Evolutionary conservation across 2,329 filamentous ascomycete species (phyloP).

Genomic region (Neoscytalidium dimidiatum): DNA sequence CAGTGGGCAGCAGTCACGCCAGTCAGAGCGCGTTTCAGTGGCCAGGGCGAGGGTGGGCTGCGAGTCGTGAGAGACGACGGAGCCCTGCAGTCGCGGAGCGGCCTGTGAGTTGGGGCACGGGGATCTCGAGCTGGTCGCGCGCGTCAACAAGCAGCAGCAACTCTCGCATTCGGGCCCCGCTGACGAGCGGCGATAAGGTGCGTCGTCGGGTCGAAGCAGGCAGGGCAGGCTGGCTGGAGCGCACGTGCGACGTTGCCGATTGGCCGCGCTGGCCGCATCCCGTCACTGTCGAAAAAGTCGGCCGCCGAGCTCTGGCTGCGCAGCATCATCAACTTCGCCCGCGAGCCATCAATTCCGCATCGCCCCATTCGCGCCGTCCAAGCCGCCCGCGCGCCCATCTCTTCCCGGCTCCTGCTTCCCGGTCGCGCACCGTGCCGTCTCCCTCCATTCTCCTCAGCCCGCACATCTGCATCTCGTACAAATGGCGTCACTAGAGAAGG

Average conservation of each 20-base stretch:
- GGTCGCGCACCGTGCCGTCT: not conserved
- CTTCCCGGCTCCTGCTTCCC: not conserved
- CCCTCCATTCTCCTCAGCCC: constrained; percentile 25
- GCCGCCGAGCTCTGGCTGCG: constrained; percentile 18
- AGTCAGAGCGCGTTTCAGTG: not conserved
- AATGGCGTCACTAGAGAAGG: constrained; percentile 35
- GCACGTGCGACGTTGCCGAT: constrained; percentile 1
- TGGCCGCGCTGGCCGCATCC: not conserved
- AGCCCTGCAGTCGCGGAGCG: constrained; percentile 6
- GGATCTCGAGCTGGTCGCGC: not conserved
- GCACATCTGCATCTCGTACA: constrained; percentile 26
- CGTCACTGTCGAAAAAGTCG: constrained; percentile 14
- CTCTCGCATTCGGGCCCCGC: not conserved
- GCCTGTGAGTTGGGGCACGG: constrained; percentile 12
- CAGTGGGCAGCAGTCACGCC: constrained; percentile 15
- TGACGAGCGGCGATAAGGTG: constrained; percentile 4
- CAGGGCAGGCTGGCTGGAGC: not conserved
- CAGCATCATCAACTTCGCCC: constrained; percentile 17
- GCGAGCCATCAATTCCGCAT: constrained; percentile 10
- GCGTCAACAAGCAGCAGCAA: not conserved
- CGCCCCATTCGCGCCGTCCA: constrained; percentile 7
- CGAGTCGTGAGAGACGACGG: constrained; percentile 9
- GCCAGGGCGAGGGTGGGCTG: constrained; percentile 7
- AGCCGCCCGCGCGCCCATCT: constrained; percentile 15
- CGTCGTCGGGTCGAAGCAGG: not conserved